Conservation (phyloP, 768 basidiomycete species). For the Phanerochaete sordida region DNA sequence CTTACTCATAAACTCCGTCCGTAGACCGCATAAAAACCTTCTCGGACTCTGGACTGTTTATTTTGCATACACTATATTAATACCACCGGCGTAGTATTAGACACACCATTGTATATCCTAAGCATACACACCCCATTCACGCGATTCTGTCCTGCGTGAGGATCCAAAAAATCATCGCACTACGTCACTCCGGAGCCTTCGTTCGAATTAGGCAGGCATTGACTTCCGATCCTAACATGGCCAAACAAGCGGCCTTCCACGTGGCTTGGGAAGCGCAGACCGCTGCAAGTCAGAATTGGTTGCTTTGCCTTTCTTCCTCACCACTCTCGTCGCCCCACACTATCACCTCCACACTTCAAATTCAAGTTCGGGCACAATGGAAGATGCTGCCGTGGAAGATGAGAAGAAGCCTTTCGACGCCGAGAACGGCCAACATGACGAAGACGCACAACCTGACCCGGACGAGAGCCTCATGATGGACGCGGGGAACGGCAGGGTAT, state of each 20-base stretch:
- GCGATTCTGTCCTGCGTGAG: neutral
- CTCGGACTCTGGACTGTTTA: conserved; percentile 5
- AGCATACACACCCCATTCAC: conserved; percentile 13
- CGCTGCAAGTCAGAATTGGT: neutral
- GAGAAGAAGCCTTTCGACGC: conserved; percentile 74
- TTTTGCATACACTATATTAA: conserved; percentile 9
- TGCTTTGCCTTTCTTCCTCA: neutral
- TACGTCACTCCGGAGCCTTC: neutral
- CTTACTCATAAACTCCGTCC: neutral
- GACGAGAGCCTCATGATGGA: conserved; percentile 81
- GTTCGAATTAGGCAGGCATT: neutral
- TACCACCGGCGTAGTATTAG: conserved; percentile 14
- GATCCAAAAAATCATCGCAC: neutral
- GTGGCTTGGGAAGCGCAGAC: neutral
- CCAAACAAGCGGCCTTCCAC: neutral
- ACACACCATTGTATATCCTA: conserved; percentile 5
- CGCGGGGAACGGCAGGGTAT: conserved; percentile 70
- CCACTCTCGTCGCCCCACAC: neutral
- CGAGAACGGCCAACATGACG: conserved; percentile 44
- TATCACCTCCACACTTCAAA: neutral
- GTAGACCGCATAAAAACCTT: conserved; percentile 16
- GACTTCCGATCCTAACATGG: neutral
- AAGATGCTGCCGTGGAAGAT: conserved; percentile 39
- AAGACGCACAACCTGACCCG: conserved; percentile 69
- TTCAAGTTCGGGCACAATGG: neutral